phyloP scores from a whole-genome alignment of 805 yeast species.

The Starmerella khaoyaiensis region DNA sequence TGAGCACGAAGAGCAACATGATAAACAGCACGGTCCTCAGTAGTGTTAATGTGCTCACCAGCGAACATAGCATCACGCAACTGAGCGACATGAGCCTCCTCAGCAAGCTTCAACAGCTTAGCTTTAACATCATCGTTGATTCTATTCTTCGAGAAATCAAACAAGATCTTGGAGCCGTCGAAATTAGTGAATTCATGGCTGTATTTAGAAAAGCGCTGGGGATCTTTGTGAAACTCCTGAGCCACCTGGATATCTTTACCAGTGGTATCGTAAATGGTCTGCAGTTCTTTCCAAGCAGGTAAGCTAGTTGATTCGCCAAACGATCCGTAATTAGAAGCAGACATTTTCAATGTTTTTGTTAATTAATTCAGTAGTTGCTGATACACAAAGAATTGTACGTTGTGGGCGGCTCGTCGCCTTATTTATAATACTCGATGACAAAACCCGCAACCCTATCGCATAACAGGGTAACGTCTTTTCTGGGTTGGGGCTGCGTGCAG shows the following conservation, averaged over 20 bases:
- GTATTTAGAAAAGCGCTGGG: constrained; percentile 60
- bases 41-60: constrained; percentile 88
- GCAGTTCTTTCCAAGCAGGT: constrained; percentile 73
- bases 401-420: too few species aligned
- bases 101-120: constrained; percentile 63
- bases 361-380: too few species aligned
- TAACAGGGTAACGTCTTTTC: too few species aligned
- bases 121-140: constrained; percentile 69
- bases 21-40: constrained; percentile 87
- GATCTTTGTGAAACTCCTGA: constrained; percentile 65
- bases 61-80: constrained; percentile 84
- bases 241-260: constrained; percentile 63
- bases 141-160: constrained; percentile 92
- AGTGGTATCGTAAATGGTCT: constrained; percentile 50
- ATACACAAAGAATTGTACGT: too few species aligned
- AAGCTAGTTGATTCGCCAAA: constrained; percentile 32
- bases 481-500: too few species aligned
- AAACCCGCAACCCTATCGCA: too few species aligned
- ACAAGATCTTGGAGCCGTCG: constrained; percentile 79
- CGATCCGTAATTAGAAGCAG: constrained; percentile 11
- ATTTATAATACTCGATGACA: too few species aligned
- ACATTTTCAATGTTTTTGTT: constrained; percentile 9
- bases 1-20: constrained; percentile 96
- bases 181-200: constrained; percentile 67
- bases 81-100: constrained; percentile 74